Percentiles rank a stretch among this genome's conserved stretches.
These are phyloP conservation scores for Exidia glandulosa DNA, from an alignment of 768 basidiomycete genomes.

Conservation along the genomic window DNA sequence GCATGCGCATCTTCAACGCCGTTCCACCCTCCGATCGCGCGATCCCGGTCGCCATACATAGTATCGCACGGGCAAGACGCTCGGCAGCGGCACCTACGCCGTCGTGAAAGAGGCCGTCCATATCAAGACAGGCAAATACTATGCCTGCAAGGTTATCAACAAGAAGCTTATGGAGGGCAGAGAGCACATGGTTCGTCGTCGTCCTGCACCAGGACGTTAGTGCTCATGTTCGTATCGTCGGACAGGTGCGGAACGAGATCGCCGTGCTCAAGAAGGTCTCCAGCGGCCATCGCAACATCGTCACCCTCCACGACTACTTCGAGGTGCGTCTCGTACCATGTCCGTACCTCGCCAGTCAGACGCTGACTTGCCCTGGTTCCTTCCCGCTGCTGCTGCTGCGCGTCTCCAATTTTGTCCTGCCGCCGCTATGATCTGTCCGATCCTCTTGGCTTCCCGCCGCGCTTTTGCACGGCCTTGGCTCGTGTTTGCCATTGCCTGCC, in stretches of 20 bases:
- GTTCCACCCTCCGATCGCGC: neutral
- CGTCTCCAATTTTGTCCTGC: too few species aligned
- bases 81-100: conserved; percentile 88
- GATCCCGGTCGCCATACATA: conserved; percentile 20
- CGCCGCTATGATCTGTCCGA: too few species aligned
- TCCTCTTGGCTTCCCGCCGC: neutral
- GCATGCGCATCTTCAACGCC: neutral
- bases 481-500: too few species aligned
- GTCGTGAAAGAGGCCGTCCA: conserved; percentile 94
- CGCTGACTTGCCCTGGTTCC: neutral
- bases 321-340: conserved; percentile 50
- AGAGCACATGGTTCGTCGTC: conserved; percentile 79
- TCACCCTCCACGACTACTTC: conserved; percentile 92
- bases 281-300: conserved; percentile 80
- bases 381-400: neutral
- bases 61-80: conserved; percentile 83
- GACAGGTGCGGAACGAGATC: conserved; percentile 92
- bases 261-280: conserved; percentile 88
- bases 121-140: conserved; percentile 86
- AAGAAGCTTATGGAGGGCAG: conserved; percentile 98
- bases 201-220: conserved; percentile 3
- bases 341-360: neutral
- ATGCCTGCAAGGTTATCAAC: conserved; percentile 99
- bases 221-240: neutral
- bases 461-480: too few species aligned